These are phyloP conservation scores for Thelonectria rubi DNA, from an alignment of 2,329 filamentous ascomycete genomes.

Conservation along the genomic window DNA sequence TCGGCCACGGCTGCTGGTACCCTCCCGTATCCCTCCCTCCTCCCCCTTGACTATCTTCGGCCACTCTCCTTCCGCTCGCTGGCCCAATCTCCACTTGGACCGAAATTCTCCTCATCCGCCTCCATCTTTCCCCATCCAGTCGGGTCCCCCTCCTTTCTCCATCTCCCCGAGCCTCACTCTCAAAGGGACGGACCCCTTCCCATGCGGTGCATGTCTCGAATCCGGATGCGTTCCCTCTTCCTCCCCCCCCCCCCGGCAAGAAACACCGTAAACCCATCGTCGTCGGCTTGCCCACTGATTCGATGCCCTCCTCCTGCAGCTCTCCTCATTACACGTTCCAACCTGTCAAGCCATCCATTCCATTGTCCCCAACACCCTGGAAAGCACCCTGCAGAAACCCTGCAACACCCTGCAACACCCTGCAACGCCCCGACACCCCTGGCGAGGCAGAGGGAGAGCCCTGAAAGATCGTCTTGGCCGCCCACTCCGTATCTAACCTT, in stretches of 20 bases:
- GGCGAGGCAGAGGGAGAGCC: too few species aligned
- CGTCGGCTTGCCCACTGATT: too few species aligned
- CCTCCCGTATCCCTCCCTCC: constrained; percentile 2
- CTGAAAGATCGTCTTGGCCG: too few species aligned
- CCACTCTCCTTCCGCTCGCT: background rate
- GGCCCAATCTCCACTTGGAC: constrained; percentile 11
- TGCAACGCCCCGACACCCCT: background rate
- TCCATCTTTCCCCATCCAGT: constrained; percentile 16
- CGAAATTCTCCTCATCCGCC: constrained; percentile 10
- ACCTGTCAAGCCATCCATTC: too few species aligned
- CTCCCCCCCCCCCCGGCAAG: constrained; percentile 6
- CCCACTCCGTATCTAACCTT: constrained; percentile 35
- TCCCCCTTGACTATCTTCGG: background rate
- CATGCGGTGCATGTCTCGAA: background rate
- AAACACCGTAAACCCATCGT: too few species aligned
- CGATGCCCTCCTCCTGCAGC: too few species aligned
- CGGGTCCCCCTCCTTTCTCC: constrained; percentile 13
- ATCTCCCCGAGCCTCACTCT: constrained; percentile 12
- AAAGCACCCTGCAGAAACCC: too few species aligned
- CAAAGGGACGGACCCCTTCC: background rate
- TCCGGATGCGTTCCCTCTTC: too few species aligned
- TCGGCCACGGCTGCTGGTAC: constrained; percentile 8
- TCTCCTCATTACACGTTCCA: too few species aligned
- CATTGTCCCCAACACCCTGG: too few species aligned
- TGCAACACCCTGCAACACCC: too few species aligned